Conservation (phyloP, 1,139 yeast species). For the Suhomyces maxii region DNA sequence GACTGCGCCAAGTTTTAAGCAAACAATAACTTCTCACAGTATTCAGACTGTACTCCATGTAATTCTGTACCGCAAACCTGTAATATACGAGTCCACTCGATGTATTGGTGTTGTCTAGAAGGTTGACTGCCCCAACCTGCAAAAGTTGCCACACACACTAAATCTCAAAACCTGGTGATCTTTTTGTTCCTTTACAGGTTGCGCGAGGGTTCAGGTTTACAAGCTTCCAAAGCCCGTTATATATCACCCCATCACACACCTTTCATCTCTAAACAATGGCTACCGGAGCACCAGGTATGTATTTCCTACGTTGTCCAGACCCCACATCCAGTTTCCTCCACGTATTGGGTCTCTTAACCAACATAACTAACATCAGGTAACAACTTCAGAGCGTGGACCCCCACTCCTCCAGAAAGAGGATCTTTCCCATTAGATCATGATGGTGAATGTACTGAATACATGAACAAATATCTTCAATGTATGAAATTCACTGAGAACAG, state of each 20-base stretch:
- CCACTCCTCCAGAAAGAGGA: conserved; percentile 95
- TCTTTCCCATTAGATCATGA: conserved; percentile 94
- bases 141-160: too few relatives aligned
- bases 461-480: conserved; percentile 77
- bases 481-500: conserved; percentile 74
- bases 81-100: too few relatives aligned
- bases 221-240: conserved; percentile 1
- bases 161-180: too few relatives aligned
- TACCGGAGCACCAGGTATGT: conserved; percentile 20
- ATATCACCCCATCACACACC: neutral
- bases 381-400: conserved; percentile 59
- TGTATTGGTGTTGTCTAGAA: neutral
- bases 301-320: neutral
- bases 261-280: conserved; percentile 13
- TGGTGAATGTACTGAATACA: conserved; percentile 76
- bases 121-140: too few relatives aligned
- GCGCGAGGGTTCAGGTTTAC: neutral
- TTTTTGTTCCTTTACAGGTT: neutral
- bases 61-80: too few relatives aligned
- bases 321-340: neutral
- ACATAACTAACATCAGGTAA: conserved; percentile 31
- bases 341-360: neutral
- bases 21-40: too few relatives aligned
- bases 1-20: too few relatives aligned
- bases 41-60: too few relatives aligned